A percentile compares a stretch with the other conserved stretches of the same genome.
Evolutionary conservation across 2,329 filamentous ascomycete genomes (phyloP).

Genomic region (Fusarium cyanostomum): DNA sequence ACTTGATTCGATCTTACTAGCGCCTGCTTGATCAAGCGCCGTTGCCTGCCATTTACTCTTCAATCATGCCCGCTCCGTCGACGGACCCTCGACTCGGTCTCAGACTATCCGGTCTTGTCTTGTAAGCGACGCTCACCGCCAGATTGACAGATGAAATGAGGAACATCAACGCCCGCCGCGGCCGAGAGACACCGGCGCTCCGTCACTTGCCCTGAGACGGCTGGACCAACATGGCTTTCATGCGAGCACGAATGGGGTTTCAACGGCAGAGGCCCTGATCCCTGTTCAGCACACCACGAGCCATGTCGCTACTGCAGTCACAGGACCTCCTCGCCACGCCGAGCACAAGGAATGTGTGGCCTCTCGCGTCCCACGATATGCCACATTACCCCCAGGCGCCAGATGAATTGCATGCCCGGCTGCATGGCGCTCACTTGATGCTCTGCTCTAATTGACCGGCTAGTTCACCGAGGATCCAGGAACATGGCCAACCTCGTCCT

Average conservation of each 20-base stretch:
- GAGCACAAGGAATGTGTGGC: slow-evolving; percentile 35
- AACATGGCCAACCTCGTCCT: slow-evolving; percentile 32
- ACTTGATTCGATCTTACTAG: slow-evolving; percentile 30
- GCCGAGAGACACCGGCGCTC: slow-evolving; percentile 31
- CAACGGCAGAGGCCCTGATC: slow-evolving; percentile 40
- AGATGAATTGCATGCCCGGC: slow-evolving; percentile 28
- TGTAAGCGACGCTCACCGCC: slow-evolving; percentile 39
- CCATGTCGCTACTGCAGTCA: slow-evolving; percentile 42
- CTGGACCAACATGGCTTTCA: slow-evolving; percentile 30
- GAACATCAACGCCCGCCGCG: slow-evolving; percentile 37
- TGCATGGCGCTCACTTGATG: slow-evolving; percentile 17
- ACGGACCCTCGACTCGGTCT: slow-evolving; percentile 33
- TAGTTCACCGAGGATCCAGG: slow-evolving; percentile 44
- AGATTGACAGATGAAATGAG: slow-evolving; percentile 36
- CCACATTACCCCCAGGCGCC: slow-evolving; percentile 18
- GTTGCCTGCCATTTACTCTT: slow-evolving; percentile 22
- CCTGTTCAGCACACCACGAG: slow-evolving; percentile 43
- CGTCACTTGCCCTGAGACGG: slow-evolving; percentile 35
- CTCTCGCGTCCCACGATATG: slow-evolving; percentile 25
- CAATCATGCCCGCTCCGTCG: slow-evolving; percentile 23
- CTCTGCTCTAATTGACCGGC: slow-evolving; percentile 37
- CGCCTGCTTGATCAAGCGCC: slow-evolving; percentile 22
- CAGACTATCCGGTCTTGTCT: slow-evolving; percentile 29
- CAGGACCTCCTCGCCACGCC: slow-evolving; percentile 44
- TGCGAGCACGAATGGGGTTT: slow-evolving; percentile 43